These are phyloP conservation scores for Ceratocystis cacaofunesta DNA, from an alignment of 2,329 filamentous ascomycete genomes.

Conservation along the genomic window DNA sequence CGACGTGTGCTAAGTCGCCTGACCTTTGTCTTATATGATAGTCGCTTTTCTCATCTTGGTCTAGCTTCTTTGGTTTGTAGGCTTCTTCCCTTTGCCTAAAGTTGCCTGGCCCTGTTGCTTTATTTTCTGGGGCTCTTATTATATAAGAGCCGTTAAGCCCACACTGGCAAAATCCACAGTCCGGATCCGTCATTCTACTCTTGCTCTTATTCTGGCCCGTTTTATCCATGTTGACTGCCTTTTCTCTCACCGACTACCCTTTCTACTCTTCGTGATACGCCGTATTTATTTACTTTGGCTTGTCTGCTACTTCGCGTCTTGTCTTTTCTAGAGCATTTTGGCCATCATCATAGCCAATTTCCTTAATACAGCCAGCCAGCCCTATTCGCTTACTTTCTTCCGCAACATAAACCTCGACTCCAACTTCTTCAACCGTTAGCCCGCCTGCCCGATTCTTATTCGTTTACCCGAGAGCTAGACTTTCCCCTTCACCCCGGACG, in stretches of 20 bases:
- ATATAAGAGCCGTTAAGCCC: not conserved
- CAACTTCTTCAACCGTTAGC: not conserved
- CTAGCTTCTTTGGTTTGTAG: not conserved
- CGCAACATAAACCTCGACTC: not conserved
- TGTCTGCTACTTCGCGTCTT: not conserved
- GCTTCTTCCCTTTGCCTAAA: not conserved
- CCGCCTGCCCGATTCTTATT: constrained; percentile 2
- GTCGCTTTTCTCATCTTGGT: not conserved
- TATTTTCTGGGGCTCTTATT: not conserved
- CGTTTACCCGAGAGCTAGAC: not conserved
- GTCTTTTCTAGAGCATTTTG: not conserved
- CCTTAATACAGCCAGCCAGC: not conserved
- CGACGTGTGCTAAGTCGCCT: not conserved
- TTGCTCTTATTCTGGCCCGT: not conserved
- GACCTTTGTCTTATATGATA: constrained; percentile 2
- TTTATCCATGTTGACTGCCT: not conserved
- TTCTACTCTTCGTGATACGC: not conserved
- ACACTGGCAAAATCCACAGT: not conserved
- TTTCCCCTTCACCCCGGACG: not conserved
- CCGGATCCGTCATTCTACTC: not conserved
- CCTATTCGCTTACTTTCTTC: constrained; percentile 1
- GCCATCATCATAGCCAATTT: not conserved
- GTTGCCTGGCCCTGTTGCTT: not conserved
- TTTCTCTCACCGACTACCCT: not conserved
- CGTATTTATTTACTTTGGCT: not conserved